phyloP scores from a whole-genome alignment of 176 grass and related monocot genomes.

The Zea mays region DNA sequence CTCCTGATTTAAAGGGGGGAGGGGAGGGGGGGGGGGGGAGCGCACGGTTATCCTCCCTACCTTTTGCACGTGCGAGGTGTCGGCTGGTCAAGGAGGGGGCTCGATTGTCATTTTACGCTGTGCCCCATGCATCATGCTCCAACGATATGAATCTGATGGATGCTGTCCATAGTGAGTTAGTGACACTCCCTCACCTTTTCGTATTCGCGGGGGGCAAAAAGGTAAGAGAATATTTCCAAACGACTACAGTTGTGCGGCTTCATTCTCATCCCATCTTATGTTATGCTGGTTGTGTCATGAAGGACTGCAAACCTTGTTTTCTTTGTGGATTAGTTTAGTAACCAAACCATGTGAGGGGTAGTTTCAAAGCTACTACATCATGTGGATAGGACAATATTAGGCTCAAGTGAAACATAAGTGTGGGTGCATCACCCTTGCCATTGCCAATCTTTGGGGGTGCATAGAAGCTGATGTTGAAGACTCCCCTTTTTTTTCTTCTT shows the following conservation, averaged over 20 bases:
- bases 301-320: background rate
- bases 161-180: slow-evolving; percentile 28
- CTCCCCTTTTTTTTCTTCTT: too few relatives aligned
- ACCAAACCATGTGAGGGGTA: background rate
- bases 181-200: slow-evolving; percentile 5
- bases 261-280: background rate
- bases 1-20: too few relatives aligned
- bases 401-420: background rate
- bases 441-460: background rate
- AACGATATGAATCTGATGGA: slow-evolving; percentile 29
- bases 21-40: background rate
- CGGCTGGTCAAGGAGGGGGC: slow-evolving; percentile 22
- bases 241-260: background rate
- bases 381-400: background rate
- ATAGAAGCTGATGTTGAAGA: background rate
- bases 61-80: slow-evolving; percentile 40
- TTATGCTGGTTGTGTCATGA: background rate
- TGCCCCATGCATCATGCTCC: background rate
- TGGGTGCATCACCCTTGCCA: background rate
- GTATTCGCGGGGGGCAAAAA: background rate
- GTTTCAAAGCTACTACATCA: background rate
- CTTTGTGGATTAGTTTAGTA: background rate
- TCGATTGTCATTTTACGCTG: slow-evolving; percentile 19
- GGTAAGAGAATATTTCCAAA: slow-evolving; percentile 36
- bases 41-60: slow-evolving; percentile 18